Percentiles rank a stretch among this genome's conserved stretches.
phyloP scores from a whole-genome alignment of 805 yeast genomes.

The Jamesozyma spencerorum region DNA sequence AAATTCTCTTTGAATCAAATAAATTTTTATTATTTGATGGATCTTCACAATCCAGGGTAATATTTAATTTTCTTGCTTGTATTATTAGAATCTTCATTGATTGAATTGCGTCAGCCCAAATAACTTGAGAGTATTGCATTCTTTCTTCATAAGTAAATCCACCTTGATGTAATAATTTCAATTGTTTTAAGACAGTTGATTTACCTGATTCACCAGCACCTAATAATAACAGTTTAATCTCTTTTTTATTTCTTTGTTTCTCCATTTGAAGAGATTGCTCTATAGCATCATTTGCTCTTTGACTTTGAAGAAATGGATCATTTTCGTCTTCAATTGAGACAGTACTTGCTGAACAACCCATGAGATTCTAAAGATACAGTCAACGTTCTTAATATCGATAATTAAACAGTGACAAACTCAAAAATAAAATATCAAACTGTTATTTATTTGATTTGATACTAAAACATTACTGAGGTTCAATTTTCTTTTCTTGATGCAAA shows the following conservation, averaged over 20 bases:
- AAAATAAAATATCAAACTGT: neutral
- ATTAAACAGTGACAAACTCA: neutral
- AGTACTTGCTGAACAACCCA: conserved; percentile 68
- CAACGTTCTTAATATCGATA: too few species aligned
- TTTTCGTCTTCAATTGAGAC: conserved; percentile 29
- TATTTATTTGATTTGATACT: neutral
- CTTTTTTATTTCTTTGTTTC: conserved; percentile 46
- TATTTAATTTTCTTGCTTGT: conserved; percentile 62
- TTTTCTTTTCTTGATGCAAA: conserved; percentile 1
- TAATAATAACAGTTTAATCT: conserved; percentile 62
- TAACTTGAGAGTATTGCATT: conserved; percentile 69
- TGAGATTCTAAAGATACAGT: conserved; percentile 17
- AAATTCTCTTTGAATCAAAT: conserved; percentile 37
- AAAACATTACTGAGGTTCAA: neutral
- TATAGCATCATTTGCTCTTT: conserved; percentile 50
- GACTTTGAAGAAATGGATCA: conserved; percentile 47
- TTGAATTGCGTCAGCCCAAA: conserved; percentile 87
- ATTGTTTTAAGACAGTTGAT: conserved; percentile 83
- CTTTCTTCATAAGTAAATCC: conserved; percentile 79
- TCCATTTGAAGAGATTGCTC: conserved; percentile 51
- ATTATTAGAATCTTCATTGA: conserved; percentile 69
- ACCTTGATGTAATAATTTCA: conserved; percentile 74
- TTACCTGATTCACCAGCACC: conserved; percentile 96
- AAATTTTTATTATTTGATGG: conserved; percentile 36
- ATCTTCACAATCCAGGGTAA: conserved; percentile 57